These are phyloP conservation scores for Sequoia sempervirens DNA, from an alignment of 75 land plant genomes.

Conservation along the genomic window DNA sequence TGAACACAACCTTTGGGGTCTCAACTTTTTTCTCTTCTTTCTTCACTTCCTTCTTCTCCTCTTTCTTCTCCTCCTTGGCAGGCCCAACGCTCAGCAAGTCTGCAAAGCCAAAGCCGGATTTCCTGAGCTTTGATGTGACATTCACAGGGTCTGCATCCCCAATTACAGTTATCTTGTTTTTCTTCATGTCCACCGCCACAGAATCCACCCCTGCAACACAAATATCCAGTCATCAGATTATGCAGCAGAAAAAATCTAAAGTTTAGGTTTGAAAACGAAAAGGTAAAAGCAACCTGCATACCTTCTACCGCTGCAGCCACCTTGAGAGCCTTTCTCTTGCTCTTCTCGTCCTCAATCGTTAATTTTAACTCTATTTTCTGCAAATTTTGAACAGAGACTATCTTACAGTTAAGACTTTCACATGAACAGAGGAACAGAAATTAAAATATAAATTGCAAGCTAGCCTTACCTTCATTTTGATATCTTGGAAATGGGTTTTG, in stretches of 20 bases:
- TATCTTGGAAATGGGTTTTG: no score
- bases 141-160: slow-evolving; percentile 47
- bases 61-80: slow-evolving; percentile 12
- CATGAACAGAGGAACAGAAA: no score
- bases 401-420: no score
- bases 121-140: slow-evolving; percentile 45
- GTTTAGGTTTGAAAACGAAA: neutral
- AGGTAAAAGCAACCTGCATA: neutral
- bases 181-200: slow-evolving; percentile 22
- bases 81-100: slow-evolving; percentile 10
- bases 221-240: slow-evolving; percentile 11
- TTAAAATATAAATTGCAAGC: no score
- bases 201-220: no score
- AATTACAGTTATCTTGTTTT: slow-evolving; percentile 39
- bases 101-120: slow-evolving; percentile 34
- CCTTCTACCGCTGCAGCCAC: neutral
- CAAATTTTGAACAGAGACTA: neutral
- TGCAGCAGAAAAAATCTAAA: slow-evolving; percentile 38
- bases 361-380: neutral
- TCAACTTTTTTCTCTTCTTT: neutral
- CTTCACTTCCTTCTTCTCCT: slow-evolving; percentile 18
- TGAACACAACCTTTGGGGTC: neutral
- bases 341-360: neutral
- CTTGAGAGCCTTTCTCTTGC: slow-evolving; percentile 1
- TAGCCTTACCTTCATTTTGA: no score